A percentile compares a stretch with the other conserved stretches of the same genome.
These are phyloP conservation scores for Cucumis variabilis DNA, from an alignment of 331 rosid genomes.

Conservation along the genomic window DNA sequence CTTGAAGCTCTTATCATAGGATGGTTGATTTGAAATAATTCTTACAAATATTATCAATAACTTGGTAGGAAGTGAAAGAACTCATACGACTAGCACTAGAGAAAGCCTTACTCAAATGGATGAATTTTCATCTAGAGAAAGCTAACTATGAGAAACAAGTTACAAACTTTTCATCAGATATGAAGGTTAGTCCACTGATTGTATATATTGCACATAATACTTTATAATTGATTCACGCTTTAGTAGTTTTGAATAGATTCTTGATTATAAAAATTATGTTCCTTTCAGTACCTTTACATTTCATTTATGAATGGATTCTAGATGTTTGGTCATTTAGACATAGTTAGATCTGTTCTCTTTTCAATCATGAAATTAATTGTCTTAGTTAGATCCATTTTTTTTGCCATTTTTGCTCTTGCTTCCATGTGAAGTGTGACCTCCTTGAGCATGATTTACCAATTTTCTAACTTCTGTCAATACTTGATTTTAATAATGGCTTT, in stretches of 20 bases:
- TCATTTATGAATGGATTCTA: not conserved
- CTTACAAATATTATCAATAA: conserved; percentile 6
- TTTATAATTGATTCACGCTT: not conserved
- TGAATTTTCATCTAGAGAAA: conserved; percentile 96
- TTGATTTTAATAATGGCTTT: not conserved
- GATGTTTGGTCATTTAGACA: not conserved
- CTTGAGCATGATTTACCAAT: not conserved
- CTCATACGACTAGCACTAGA: conserved; percentile 92
- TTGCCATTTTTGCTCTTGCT: not conserved
- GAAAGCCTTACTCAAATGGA: conserved; percentile 94
- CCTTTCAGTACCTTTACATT: not conserved
- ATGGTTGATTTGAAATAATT: conserved; percentile 1
- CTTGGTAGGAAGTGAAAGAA: conserved; percentile 94
- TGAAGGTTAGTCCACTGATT: conserved; percentile 64
- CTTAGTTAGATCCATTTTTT: not conserved
- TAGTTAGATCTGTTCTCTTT: not conserved
- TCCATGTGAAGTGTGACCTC: not conserved
- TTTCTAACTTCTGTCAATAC: not conserved
- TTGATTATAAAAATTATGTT: not conserved
- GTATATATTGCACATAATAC: conserved; percentile 1
- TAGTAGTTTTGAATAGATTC: not conserved
- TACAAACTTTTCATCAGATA: conserved; percentile 93
- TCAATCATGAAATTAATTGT: not conserved
- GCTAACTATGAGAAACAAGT: conserved; percentile 94
- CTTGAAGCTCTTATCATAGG: not conserved